A percentile compares a stretch with the other conserved stretches of the same genome.
Evolutionary conservation across 495 filamentous ascomycete species (phyloP).

Genomic region (Xylaria curta): DNA sequence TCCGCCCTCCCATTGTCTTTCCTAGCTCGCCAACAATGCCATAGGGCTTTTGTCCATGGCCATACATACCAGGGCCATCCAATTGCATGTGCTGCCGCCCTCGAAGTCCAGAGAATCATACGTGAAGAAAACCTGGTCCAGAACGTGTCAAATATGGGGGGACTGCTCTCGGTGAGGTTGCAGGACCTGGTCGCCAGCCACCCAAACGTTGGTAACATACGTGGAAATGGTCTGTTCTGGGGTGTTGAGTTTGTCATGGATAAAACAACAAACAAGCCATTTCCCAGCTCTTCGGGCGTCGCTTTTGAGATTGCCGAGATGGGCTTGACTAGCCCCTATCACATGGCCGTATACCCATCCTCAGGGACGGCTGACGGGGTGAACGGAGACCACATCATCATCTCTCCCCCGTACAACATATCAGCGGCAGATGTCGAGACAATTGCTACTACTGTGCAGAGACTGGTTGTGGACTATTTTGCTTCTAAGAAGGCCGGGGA

Average conservation of each 20-base stretch:
- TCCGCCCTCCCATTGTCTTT: conserved; percentile 5
- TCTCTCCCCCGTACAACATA: conserved; percentile 78
- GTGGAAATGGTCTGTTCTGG: conserved; percentile 70
- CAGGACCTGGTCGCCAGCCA: conserved; percentile 50
- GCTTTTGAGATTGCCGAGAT: conserved; percentile 59
- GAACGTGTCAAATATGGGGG: conserved; percentile 60
- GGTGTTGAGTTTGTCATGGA: conserved; percentile 64
- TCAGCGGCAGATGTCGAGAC: conserved; percentile 65
- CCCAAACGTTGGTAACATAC: conserved; percentile 68
- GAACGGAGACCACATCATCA: conserved; percentile 74
- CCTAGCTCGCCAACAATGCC: conserved; percentile 6
- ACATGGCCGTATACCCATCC: conserved; percentile 73
- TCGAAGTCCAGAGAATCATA: conserved; percentile 66
- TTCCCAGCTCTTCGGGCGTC: conserved; percentile 50
- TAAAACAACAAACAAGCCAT: conserved; percentile 54
- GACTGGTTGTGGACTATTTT: conserved; percentile 46
- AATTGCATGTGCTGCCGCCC: conserved; percentile 62
- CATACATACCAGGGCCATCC: conserved; percentile 71
- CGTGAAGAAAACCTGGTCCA: conserved; percentile 58
- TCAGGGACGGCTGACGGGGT: conserved; percentile 71
- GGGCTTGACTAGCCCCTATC: conserved; percentile 51
- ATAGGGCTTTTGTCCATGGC: conserved; percentile 59
- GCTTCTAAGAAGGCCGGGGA: conserved; percentile 18
- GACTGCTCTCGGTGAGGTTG: conserved; percentile 54
- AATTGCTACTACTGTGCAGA: conserved; percentile 53